Evolutionary conservation across 2,329 filamentous ascomycete genomes (phyloP).

Genomic region (Curvularia eragrostidis): DNA sequence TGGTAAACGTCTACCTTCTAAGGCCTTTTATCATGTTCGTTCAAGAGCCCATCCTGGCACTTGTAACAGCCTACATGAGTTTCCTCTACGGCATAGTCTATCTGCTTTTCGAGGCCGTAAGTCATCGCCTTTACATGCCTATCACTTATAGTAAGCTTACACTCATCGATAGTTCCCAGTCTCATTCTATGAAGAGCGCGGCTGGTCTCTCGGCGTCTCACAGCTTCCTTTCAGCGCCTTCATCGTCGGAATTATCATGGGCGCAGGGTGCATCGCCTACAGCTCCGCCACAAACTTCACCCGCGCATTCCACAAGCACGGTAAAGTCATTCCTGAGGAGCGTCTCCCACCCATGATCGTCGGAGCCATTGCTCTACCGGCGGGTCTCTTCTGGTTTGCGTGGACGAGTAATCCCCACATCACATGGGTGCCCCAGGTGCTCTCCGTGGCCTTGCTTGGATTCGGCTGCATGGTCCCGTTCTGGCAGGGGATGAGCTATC

Average conservation of each 20-base stretch:
- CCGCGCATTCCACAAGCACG: conserved; percentile 39
- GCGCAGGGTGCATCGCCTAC: conserved; percentile 41
- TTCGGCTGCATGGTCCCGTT: conserved; percentile 80
- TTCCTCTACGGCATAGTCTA: conserved; percentile 74
- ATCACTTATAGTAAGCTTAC: conserved; percentile 37
- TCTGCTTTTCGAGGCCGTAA: conserved; percentile 49
- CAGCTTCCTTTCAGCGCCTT: conserved; percentile 71
- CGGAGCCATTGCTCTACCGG: conserved; percentile 64
- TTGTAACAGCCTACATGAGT: conserved; percentile 70
- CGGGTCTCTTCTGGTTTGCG: conserved; percentile 66
- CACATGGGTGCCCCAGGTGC: conserved; percentile 63
- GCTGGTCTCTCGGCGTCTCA: conserved; percentile 66
- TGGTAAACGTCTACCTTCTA: conserved; percentile 70
- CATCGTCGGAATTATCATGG: conserved; percentile 66
- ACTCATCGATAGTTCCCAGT: conserved; percentile 61
- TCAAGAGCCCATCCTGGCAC: conserved; percentile 43
- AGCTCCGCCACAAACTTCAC: conserved; percentile 46
- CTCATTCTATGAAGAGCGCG: conserved; percentile 68
- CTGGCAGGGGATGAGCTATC: conserved; percentile 83
- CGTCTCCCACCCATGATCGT: conserved; percentile 71
- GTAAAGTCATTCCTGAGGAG: conserved; percentile 64
- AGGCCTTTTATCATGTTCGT: conserved; percentile 70
- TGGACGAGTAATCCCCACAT: conserved; percentile 61
- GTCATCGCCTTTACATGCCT: conserved; percentile 43
- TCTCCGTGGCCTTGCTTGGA: conserved; percentile 67